These are phyloP conservation scores for Colletotrichum noveboracense DNA, from an alignment of 2,329 filamentous ascomycete genomes.

Conservation along the genomic window DNA sequence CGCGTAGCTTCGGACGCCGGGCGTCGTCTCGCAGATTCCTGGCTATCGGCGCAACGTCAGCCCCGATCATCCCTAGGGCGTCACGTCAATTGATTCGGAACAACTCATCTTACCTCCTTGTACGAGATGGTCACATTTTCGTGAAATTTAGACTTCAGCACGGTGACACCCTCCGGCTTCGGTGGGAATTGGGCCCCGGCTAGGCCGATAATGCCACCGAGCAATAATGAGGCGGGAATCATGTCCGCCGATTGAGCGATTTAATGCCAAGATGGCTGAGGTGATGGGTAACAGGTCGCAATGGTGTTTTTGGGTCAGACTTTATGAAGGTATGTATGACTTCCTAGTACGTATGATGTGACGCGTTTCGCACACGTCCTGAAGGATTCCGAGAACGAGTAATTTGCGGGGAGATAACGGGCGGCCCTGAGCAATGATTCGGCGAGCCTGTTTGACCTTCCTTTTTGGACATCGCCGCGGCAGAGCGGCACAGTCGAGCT, in stretches of 20 bases:
- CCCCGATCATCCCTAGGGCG: background rate
- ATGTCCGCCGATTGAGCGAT: background rate
- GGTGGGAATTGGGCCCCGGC: conserved; percentile 35
- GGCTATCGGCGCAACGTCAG: conserved; percentile 38
- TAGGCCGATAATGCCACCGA: conserved; percentile 25
- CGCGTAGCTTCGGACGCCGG: conserved; percentile 67
- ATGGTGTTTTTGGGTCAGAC: background rate
- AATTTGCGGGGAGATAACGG: background rate
- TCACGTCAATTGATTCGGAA: background rate
- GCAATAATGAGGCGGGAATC: conserved; percentile 7
- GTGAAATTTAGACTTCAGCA: conserved; percentile 63
- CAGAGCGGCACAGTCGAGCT: background rate
- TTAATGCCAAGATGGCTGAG: background rate
- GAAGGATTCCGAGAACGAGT: background rate
- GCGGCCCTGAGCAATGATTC: background rate
- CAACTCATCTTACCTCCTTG: conserved; percentile 49
- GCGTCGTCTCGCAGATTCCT: conserved; percentile 62
- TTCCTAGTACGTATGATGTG: background rate
- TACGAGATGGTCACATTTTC: conserved; percentile 66
- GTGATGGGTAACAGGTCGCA: too few species aligned
- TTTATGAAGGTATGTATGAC: background rate
- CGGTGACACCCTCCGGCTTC: conserved; percentile 40
- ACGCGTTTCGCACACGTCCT: background rate
- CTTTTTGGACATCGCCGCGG: background rate
- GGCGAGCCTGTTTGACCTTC: background rate